Evolutionary conservation across 202 grass and related monocot species (phyloP), one percentile per base, ranked within the genome.

Genomic region (Digitaria exilis): DNA sequence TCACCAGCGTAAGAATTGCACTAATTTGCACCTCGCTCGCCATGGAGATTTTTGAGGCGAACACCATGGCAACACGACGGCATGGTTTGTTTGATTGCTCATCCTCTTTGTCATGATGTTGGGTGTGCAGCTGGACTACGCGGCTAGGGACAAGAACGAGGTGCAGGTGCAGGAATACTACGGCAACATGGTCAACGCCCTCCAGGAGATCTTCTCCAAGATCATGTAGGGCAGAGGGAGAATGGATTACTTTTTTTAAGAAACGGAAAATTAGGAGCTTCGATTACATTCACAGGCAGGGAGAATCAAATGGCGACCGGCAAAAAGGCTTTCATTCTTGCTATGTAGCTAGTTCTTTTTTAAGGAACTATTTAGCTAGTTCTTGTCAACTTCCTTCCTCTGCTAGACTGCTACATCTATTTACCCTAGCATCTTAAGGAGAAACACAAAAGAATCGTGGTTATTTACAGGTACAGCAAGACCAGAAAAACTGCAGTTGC

Each of bases 101-200:
- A 81, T 73, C 31, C n/a, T n/a, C 24, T 71, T 74, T 81, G 16
- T 67, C 16, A 4, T 76, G 9, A 14, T 90, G 64, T 25, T 60
- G 21, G 31, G n/a, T n/a, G 3, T 86, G 87, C 90, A 97, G 90
- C 71, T 97, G 70, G 92, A 95, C 54, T 86, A 95, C 45, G 95
- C 95, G n/a, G 84, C 86, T 67, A 85, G 84, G 68, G 90, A 97
- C 79, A 77, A 88, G 81, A 88, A 97, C 80, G 61, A 86, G 51
- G 52, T 18, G 56, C 70, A 80, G 46, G 88, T 88, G 24, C 84
- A 90, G 84, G 84, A 97, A 57, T 87, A 77, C 82, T 97, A 90
- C 65, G 37, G 77, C 73, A 91, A 90, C 79, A 97, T 97, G 29
- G 69, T 88, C 50, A 15, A 79, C 30, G 77, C 85, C 42, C 75